Percentiles rank a stretch among this genome's conserved stretches.
These are phyloP conservation scores for Rhynchospora pubera DNA, from an alignment of 176 grass and related monocot species.

Conservation along the genomic window DNA sequence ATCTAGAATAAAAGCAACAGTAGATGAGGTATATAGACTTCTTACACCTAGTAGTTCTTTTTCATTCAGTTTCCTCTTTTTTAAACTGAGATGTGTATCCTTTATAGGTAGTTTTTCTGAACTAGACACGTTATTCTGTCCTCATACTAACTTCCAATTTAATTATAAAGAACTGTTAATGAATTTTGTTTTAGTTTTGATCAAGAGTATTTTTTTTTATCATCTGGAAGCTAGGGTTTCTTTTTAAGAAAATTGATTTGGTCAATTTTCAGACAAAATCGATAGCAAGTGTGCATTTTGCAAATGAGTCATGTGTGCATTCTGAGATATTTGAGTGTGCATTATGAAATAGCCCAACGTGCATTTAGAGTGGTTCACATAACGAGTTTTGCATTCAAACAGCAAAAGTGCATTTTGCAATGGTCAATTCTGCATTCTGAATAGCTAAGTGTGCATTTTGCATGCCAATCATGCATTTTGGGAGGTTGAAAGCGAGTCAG, in stretches of 20 bases:
- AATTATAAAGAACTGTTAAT: background rate
- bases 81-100: background rate
- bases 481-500: no score
- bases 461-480: no score
- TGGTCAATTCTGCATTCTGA: no score
- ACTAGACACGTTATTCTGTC: background rate
- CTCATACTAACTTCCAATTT: background rate
- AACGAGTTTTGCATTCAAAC: no score
- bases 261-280: no score
- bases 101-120: background rate
- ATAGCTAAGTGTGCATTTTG: no score
- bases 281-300: no score
- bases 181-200: background rate
- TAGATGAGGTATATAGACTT: conserved; percentile 70
- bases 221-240: background rate
- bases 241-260: background rate
- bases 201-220: background rate
- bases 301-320: no score
- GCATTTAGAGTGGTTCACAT: no score
- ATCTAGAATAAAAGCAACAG: conserved; percentile 83
- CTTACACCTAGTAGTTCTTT: conserved; percentile 19
- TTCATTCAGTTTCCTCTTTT: conserved; percentile 1
- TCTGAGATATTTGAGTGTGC: no score
- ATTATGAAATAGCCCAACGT: no score
- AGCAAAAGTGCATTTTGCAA: no score